Base-by-base conservation (phyloP, 2,329 filamentous ascomycete genomes). In the Sarocladiaceae sp. region DNA sequence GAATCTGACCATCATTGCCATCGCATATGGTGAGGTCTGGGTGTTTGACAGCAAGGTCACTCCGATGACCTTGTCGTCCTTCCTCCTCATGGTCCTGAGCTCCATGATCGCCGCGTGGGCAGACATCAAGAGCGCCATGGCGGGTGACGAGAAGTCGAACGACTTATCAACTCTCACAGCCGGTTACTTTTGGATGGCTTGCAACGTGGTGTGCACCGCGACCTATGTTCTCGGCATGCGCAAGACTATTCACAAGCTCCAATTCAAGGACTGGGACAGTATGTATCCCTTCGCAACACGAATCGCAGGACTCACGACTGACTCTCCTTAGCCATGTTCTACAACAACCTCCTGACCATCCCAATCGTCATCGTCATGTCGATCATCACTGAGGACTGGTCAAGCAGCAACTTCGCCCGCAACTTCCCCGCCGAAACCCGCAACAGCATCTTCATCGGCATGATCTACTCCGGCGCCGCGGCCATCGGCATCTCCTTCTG, bases 211-310 rank as follows among this genome's bases (percentile, higher is more conserved):
- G 63, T 96, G 89, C 74, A 91, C 87, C 21, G 88, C 93, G 2
- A 80, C 87, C 18, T 97, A 95, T 58, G 74, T 97, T 37, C 70
- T 98, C 51, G 80, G 85, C 54, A 97, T 96, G 91, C 84, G 93
- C 63, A 97, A 97, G 76, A 85, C 94, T 53, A 97, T 98, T 65
- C 97, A 97, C 83, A 81, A 94, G 69, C 96, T 95, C 73, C 96
- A 95, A 75, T 97, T 98, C 72, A 96, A 95, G 77, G 93, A 97
- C 65, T 97, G 94, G 74, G 93, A 98, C 66, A 95, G 91, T 96
- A 77, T 69, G 91, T 82, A 33, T n/a, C n/a, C n/a, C n/a, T n/a
- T n/a, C n/a, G n/a, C n/a, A n/a, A n/a, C n/a, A n/a, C n/a, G n/a
- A n/a, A n/a, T n/a, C n/a, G n/a, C n/a, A n/a, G n/a, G n/a, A n/a